Base-by-base conservation (phyloP, 352 stramenopile genomes). In the Salisapilia sapeloensis region DNA sequence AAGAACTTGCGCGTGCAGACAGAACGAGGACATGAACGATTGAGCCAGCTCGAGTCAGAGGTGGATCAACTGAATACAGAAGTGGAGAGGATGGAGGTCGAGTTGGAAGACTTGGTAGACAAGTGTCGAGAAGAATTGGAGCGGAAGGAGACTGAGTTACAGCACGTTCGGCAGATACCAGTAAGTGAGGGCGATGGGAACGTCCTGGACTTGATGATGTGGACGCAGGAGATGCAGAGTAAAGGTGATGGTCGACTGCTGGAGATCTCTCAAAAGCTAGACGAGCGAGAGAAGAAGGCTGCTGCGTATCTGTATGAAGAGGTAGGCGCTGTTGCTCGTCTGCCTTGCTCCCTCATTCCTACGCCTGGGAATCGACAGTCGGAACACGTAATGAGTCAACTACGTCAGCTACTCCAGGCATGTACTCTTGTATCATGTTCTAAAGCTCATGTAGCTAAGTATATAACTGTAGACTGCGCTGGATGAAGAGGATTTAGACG, bases 401-500 rank as follows among this genome's bases (percentile, higher is more conserved):
- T n/a, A n/a, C n/a, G n/a, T n/a, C n/a, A n/a, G n/a, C n/a, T n/a
- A n/a, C n/a, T n/a, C n/a, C n/a, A n/a, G n/a, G n/a, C n/a, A n/a
- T n/a, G n/a, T n/a, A n/a, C n/a, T n/a, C n/a, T n/a, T n/a, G n/a
- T n/a, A n/a, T n/a, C n/a, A n/a, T n/a, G n/a, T n/a, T n/a, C n/a
- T n/a, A n/a, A n/a, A n/a, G n/a, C n/a, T n/a, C n/a, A n/a, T n/a
- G n/a, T n/a, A n/a, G n/a, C n/a, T n/a, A n/a, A n/a, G n/a, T n/a
- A n/a, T 17, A 38, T 39, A 17, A 22, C 14, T 24, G 6, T 24
- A 83, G 67, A 48, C 40, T 23, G 51, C 52, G 2, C 42, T 80
- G 19, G 50, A 67, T 27, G 59, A 61, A 27, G 69, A 85, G 56
- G 53, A 60, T 32, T 35, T 82, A 3, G 48, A 74, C 17, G 44